A percentile compares a stretch with the other conserved stretches of the same genome.
Conservation (phyloP, 2,329 filamentous ascomycete species). For the Pseudonectria buxi region DNA sequence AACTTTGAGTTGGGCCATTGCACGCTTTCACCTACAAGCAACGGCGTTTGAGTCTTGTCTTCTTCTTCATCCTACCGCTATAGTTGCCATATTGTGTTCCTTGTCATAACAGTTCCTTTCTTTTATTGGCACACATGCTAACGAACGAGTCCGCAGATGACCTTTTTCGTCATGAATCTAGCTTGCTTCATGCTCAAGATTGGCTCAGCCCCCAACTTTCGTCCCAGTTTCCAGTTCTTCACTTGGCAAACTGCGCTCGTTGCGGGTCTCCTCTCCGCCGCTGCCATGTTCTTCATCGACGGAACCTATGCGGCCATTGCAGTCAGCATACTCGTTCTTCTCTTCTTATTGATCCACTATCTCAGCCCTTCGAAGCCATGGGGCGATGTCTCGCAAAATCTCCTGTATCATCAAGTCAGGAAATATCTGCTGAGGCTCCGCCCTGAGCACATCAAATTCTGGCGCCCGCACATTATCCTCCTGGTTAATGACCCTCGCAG, state of each 20-base stretch:
- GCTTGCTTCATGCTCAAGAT: constrained; percentile 84
- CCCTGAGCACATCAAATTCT: constrained; percentile 89
- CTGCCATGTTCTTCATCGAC: constrained; percentile 87
- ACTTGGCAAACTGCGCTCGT: constrained; percentile 74
- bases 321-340: constrained; percentile 63
- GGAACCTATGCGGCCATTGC: constrained; percentile 71
- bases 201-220: constrained; percentile 80
- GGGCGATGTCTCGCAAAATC: constrained; percentile 83
- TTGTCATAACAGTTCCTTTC: no score
- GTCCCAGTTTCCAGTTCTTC: constrained; percentile 84
- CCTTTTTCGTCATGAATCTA: constrained; percentile 81
- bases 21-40: neutral
- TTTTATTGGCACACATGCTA: constrained; percentile 2
- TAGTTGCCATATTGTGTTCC: no score
- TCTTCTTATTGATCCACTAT: constrained; percentile 82
- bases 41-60: no score
- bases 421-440: constrained; percentile 80
- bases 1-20: neutral
- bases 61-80: no score
- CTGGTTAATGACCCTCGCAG: constrained; percentile 76
- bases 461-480: constrained; percentile 80
- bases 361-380: constrained; percentile 78
- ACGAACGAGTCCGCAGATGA: constrained; percentile 50
- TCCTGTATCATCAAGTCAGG: constrained; percentile 80
- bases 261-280: constrained; percentile 68